Evolutionary conservation across 805 yeast species (phyloP), one percentile per base, ranked within the genome.

Genomic region (Alloascoidea africana): DNA sequence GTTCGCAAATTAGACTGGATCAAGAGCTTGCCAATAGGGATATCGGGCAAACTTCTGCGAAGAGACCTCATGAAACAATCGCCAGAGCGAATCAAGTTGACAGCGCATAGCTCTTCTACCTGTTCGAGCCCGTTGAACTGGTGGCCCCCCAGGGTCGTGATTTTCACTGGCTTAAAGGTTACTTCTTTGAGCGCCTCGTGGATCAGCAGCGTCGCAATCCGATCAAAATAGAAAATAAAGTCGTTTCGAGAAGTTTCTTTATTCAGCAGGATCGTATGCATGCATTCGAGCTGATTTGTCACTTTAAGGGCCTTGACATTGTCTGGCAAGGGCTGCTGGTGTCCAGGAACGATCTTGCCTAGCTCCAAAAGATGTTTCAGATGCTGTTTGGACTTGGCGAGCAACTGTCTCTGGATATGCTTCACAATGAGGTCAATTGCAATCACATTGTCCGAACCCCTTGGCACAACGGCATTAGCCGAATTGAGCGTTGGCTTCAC

Each of bases 381-480:
- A 55, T 91, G 97, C 37, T 65, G 61, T 18, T 61, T 56, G 3
- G 93, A 78, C 56, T 84, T 86, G 18, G 61, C 44, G 4, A 63
- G 51, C 40, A 89, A 60, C 49, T 81, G 93, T 19, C 76, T 76
- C 52, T 71, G 71, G 39, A 91, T 76, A 52, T 87, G 96, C 42
- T 68, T 70, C 42, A 84, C 76, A 54, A 89, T 65, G 65, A 87
- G 66, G 40, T 76, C 71, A 27, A 89, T 77, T 8, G 95, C 97
- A 8, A 79, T 73, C 1, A 55, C 53, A 55, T 85, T 89, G 53
- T 86, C 95, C 4, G 82, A 68, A 14, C 95, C 94, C 19, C 93
- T 65, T 2, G 98, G 97, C n/a, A 91, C 71, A 13, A 91, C 75
- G 41, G 89, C 67, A 54, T 91, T 94, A 0, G 97, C 95, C 40